Evolutionary conservation across 106 monocot genomes (phyloP), one percentile per base, ranked within the genome.

Genomic region (Narthecium ossifragum): DNA sequence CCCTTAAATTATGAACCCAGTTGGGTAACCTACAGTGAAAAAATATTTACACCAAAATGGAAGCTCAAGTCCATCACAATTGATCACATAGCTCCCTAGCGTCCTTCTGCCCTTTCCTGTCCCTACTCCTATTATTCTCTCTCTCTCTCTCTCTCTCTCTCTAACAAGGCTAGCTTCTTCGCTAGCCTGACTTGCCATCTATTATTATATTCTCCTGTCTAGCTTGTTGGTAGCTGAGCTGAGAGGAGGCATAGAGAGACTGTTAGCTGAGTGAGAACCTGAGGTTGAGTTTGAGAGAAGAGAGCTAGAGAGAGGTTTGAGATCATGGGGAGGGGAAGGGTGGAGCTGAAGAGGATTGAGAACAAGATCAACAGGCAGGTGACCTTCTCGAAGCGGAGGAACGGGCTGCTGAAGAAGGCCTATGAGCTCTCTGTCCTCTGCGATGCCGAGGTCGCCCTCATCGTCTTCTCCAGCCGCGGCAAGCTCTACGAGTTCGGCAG

Each of bases 381-480:
- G 10, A 84, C 84, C 4, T 84, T 84, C 62, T 79, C 75, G 59
- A 84, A 84, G 79, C 62, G 84, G 57, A 66, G 84, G 37, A 84
- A 84, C 31, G 85, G 85, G 21, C 65, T 88, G 21, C 78, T 86
- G 37, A 86, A 86, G 71, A 86, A 86, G 52, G 86, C 86, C 12
- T 78, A 86, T 38, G 86, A 86, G 60, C 61, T 86, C 48, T 86
- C 86, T 43, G 43, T 43, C 10, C 43, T 43, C 12, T 43, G 43
- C 18, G 43, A 43, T 43, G 43, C 43, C 18, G 86, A 86, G 71
- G 66, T 86, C 12, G 81, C 86, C 15, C 79, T 87, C 32, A 67
- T 87, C 48, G 25, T 87, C 75, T 87, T 87, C 78, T 87, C 87
- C 48, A 86, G 62, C 51, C 81, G 81, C 3, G 86, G 86, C 39